Conservation (phyloP, 2,329 filamentous ascomycete genomes). For the Dactylellina cionopaga region DNA sequence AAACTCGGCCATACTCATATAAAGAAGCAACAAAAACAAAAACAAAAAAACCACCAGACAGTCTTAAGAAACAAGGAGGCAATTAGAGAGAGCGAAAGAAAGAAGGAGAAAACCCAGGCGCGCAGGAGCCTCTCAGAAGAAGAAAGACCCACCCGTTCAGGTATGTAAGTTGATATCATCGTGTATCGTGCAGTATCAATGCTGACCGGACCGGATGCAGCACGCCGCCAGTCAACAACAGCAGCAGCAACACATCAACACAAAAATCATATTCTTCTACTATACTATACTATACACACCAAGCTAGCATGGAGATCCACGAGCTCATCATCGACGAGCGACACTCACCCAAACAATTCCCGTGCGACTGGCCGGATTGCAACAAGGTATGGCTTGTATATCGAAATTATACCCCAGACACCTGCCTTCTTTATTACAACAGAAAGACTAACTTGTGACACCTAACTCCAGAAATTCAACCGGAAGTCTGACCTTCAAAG, state of each 20-base stretch:
- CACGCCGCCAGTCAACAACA: background rate
- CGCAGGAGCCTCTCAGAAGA: background rate
- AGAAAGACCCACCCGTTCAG: no score
- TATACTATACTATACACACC: no score
- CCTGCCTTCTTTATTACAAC: conserved; percentile 16
- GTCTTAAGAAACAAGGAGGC: no score
- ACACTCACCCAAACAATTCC: conserved; percentile 56
- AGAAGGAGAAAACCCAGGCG: background rate
- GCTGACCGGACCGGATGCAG: conserved; percentile 5
- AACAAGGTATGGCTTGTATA: conserved; percentile 58
- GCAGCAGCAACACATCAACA: conserved; percentile 32
- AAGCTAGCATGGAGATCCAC: conserved; percentile 56
- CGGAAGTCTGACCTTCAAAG: conserved; percentile 76
- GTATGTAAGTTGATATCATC: no score
- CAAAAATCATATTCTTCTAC: conserved; percentile 26
- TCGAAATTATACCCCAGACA: no score
- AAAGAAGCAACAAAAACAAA: no score
- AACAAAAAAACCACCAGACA: no score
- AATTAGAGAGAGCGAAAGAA: background rate
- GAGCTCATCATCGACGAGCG: conserved; percentile 57
- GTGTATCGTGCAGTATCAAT: no score
- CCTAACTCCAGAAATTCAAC: conserved; percentile 71
- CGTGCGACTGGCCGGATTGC: conserved; percentile 56
- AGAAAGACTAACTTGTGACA: background rate
- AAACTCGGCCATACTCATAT: no score